phyloP scores from a whole-genome alignment of 768 basidiomycete genomes.

The Pisolithus orientalis region DNA sequence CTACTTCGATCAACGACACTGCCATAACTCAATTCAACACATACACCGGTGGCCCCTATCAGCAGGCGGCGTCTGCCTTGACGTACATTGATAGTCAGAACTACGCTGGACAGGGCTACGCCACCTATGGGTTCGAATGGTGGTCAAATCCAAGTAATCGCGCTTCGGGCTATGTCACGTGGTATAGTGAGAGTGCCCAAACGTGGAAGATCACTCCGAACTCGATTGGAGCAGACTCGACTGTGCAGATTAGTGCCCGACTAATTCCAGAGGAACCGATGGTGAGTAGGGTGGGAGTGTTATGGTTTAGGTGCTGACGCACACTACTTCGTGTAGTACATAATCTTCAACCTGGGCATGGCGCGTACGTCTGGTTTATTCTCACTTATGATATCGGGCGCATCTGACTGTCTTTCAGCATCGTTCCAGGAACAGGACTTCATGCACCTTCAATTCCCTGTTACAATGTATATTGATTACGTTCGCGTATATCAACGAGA shows the following conservation, averaged over 20 bases:
- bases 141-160: constrained; percentile 68
- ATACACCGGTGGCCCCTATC: constrained; percentile 65
- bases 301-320: constrained; percentile 1
- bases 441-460: constrained; percentile 68
- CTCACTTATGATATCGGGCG: background rate
- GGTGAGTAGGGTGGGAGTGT: constrained; percentile 40
- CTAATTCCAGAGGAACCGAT: constrained; percentile 87
- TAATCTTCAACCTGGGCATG: constrained; percentile 84
- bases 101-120: constrained; percentile 52
- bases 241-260: constrained; percentile 52
- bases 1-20: constrained; percentile 47
- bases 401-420: constrained; percentile 26
- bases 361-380: constrained; percentile 37
- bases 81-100: constrained; percentile 46
- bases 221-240: constrained; percentile 61
- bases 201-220: constrained; percentile 69
- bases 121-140: constrained; percentile 72
- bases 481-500: constrained; percentile 81
- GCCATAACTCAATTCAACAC: constrained; percentile 50
- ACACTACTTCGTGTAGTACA: constrained; percentile 42
- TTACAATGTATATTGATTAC: constrained; percentile 82
- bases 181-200: constrained; percentile 61
- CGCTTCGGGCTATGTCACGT: constrained; percentile 73
- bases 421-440: constrained; percentile 73
- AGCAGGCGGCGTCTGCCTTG: constrained; percentile 71